These are phyloP conservation scores for Leccinum variicolor DNA, from an alignment of 768 basidiomycete species.

Conservation along the genomic window DNA sequence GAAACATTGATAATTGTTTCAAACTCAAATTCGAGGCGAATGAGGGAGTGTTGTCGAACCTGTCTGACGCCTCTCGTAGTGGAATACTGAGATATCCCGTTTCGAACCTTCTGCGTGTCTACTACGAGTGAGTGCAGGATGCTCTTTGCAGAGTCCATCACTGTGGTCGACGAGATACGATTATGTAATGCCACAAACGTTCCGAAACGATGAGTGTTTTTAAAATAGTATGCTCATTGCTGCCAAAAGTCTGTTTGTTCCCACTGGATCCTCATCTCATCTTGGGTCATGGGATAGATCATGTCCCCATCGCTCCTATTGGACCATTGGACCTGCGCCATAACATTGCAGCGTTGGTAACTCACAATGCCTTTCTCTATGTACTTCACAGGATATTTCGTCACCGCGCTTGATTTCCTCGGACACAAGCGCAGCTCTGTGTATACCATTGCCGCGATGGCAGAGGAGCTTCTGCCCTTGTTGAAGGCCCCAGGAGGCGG, in stretches of 20 bases:
- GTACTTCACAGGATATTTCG: slow-evolving; percentile 17
- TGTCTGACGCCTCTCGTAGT: background rate
- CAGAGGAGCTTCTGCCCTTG: slow-evolving; percentile 11
- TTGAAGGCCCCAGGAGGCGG: background rate
- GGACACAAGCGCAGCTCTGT: slow-evolving; percentile 15
- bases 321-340: background rate
- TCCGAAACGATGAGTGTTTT: too few species aligned
- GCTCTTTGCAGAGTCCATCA: slow-evolving; percentile 7
- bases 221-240: too few species aligned
- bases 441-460: slow-evolving; percentile 16
- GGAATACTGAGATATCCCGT: background rate
- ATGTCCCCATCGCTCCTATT: background rate
- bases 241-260: too few species aligned
- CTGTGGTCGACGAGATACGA: too few species aligned
- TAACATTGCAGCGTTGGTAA: background rate
- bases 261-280: too few species aligned
- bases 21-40: slow-evolving; percentile 3
- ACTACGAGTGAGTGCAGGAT: background rate
- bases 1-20: slow-evolving; percentile 5
- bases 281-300: too few species aligned
- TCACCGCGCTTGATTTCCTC: slow-evolving; percentile 22
- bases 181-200: too few species aligned
- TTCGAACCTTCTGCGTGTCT: background rate
- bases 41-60: slow-evolving; percentile 5
- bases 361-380: rapidly evolving